Conservation (phyloP, 495 filamentous ascomycete species). For the Podospora pseudopauciseta region DNA sequence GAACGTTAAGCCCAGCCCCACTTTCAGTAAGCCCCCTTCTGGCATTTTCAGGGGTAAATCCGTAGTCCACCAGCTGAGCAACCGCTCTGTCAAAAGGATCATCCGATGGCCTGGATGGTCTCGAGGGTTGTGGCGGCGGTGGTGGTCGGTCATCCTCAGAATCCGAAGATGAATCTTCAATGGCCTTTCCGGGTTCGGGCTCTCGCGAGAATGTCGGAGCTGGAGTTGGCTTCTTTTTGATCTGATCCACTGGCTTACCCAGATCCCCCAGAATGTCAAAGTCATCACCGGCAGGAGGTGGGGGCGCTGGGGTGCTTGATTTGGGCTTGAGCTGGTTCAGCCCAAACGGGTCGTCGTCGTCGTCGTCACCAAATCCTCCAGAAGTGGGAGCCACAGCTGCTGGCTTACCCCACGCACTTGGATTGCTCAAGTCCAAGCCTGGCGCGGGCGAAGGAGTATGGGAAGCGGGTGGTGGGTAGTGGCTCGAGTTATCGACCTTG, state of each 20-base stretch:
- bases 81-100: constrained; percentile 76
- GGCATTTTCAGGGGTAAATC: constrained; percentile 79
- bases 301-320: constrained; percentile 30
- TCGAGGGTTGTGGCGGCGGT: constrained; percentile 28
- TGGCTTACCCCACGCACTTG: constrained; percentile 38
- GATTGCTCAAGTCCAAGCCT: constrained; percentile 34
- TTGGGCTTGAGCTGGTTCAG: constrained; percentile 60
- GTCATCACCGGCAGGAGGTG: constrained; percentile 64
- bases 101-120: constrained; percentile 26
- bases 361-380: constrained; percentile 36
- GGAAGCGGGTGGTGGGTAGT: constrained; percentile 52
- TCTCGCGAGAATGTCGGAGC: constrained; percentile 37
- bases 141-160: constrained; percentile 33
- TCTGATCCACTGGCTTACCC: constrained; percentile 79
- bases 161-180: constrained; percentile 44
- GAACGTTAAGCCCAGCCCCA: constrained; percentile 72
- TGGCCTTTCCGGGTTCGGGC: constrained; percentile 44
- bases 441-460: constrained; percentile 28
- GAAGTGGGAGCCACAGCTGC: constrained; percentile 13
- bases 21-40: constrained; percentile 73
- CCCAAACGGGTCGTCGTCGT: constrained; percentile 92
- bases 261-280: constrained; percentile 89
- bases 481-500: constrained; percentile 57
- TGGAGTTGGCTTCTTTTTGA: constrained; percentile 42
- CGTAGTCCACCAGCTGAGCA: constrained; percentile 92